Evolutionary conservation across 352 stramenopile species (phyloP).

Genomic region (Poterioochromonas sp.): DNA sequence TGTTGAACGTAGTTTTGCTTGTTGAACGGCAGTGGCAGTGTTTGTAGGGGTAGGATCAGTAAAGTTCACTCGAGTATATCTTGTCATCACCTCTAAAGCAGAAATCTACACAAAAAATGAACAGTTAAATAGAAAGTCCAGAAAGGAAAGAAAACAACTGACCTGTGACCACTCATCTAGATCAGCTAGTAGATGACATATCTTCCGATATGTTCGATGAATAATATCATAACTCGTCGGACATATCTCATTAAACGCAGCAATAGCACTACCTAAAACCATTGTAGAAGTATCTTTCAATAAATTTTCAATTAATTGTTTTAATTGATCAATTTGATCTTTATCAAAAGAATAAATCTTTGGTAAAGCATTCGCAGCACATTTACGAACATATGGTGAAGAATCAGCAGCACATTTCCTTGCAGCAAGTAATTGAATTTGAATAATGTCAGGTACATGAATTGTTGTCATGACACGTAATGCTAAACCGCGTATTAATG

Average conservation of each 20-base stretch:
- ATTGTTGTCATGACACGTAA: constrained; percentile 94
- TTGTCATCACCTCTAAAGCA: constrained; percentile 75
- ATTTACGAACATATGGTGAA: constrained; percentile 94
- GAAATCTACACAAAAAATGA: neutral
- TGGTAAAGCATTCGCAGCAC: constrained; percentile 83
- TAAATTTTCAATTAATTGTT: constrained; percentile 81
- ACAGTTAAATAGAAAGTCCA: neutral
- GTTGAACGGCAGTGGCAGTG: constrained; percentile 28
- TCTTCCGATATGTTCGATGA: constrained; percentile 85
- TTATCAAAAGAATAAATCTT: constrained; percentile 82
- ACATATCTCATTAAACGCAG: constrained; percentile 89
- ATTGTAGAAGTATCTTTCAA: constrained; percentile 89
- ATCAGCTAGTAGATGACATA: constrained; percentile 93
- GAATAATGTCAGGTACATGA: constrained; percentile 92
- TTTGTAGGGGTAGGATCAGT: constrained; percentile 58
- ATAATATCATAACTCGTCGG: constrained; percentile 84
- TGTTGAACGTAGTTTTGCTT: constrained; percentile 24
- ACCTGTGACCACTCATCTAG: constrained; percentile 98
- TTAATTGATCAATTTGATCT: constrained; percentile 72
- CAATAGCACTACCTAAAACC: constrained; percentile 87
- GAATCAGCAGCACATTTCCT: constrained; percentile 57
- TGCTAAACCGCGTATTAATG: constrained; percentile 69
- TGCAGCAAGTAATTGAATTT: constrained; percentile 95
- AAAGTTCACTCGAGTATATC: constrained; percentile 93
- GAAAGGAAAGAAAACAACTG: constrained; percentile 48